Conservation (phyloP, 1,284 basidiomycete species). For the Coniferiporia weirii region DNA sequence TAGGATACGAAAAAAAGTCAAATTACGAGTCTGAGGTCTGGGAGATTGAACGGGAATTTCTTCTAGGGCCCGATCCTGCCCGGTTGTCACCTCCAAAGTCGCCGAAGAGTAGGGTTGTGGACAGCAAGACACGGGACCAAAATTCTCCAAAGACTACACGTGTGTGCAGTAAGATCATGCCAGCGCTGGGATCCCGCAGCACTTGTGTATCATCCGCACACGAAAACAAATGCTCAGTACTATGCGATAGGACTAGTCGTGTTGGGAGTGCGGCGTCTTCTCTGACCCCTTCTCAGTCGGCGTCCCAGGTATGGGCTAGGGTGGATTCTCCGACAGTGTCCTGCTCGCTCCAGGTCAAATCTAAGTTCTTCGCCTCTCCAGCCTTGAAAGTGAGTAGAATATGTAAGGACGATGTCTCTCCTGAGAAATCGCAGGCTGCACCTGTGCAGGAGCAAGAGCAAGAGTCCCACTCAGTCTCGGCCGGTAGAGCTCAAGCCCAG, state of each 20-base stretch:
- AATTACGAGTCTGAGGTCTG: conserved; percentile 48
- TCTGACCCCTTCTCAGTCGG: conserved; percentile 50
- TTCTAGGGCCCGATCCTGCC: conserved; percentile 17
- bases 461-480: not conserved
- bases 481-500: not conserved
- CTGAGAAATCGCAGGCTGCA: not conserved
- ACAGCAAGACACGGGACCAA: conserved; percentile 17
- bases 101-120: conserved; percentile 26
- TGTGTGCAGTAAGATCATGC: not conserved
- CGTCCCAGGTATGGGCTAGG: conserved; percentile 35
- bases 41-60: conserved; percentile 55
- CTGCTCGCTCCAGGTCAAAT: conserved; percentile 10
- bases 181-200: not conserved
- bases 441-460: not conserved
- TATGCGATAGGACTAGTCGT: not conserved
- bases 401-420: not conserved
- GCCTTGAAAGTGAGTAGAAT: not conserved
- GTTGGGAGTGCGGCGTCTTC: conserved; percentile 29
- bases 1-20: not conserved
- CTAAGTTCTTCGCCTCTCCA: conserved; percentile 23
- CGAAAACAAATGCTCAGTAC: no score
- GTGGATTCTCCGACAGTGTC: not conserved
- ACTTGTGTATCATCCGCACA: not conserved
- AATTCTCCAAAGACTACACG: not conserved
- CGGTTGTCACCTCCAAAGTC: not conserved